Conservation (phyloP, 148 eudicot species). For the Diospyros lotus region DNA sequence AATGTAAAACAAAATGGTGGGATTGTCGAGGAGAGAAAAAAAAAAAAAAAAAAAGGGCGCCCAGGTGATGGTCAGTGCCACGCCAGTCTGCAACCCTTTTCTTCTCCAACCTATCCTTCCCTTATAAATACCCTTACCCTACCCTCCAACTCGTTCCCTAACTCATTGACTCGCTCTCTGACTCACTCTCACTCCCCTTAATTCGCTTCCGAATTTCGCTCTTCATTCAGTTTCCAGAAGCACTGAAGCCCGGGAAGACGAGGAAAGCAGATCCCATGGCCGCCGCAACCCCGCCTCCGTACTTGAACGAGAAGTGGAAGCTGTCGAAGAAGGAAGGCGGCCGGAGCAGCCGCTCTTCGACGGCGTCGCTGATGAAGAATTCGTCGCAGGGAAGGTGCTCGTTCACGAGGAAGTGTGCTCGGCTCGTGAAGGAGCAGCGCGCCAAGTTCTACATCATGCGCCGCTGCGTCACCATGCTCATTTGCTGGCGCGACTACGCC, state of each 20-base stretch:
- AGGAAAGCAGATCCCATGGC: constrained; percentile 7
- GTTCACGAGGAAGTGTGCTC: constrained; percentile 64
- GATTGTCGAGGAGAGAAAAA: constrained; percentile 25
- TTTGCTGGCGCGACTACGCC: constrained; percentile 73
- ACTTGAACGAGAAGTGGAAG: constrained; percentile 62
- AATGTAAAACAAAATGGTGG: constrained; percentile 15
- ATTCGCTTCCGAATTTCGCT: neutral
- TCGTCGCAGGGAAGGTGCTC: constrained; percentile 52
- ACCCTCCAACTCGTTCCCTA: constrained; percentile 13
- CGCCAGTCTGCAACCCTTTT: constrained; percentile 25
- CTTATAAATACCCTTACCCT: constrained; percentile 31
- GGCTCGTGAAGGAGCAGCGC: constrained; percentile 74
- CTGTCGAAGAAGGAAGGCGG: constrained; percentile 50
- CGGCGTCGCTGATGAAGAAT: constrained; percentile 27
- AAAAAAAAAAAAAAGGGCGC: neutral
- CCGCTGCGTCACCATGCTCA: constrained; percentile 74
- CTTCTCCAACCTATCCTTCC: neutral
- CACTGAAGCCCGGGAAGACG: neutral
- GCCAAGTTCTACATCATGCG: constrained; percentile 84
- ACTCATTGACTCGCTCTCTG: constrained; percentile 8
- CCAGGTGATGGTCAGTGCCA: constrained; percentile 49
- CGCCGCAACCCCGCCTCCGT: constrained; percentile 12
- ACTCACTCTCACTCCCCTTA: constrained; percentile 7
- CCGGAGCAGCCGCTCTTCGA: constrained; percentile 34
- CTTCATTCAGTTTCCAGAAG: neutral